Base-by-base conservation (phyloP, 306 rosid species). In the Castanopsis chinensis region DNA sequence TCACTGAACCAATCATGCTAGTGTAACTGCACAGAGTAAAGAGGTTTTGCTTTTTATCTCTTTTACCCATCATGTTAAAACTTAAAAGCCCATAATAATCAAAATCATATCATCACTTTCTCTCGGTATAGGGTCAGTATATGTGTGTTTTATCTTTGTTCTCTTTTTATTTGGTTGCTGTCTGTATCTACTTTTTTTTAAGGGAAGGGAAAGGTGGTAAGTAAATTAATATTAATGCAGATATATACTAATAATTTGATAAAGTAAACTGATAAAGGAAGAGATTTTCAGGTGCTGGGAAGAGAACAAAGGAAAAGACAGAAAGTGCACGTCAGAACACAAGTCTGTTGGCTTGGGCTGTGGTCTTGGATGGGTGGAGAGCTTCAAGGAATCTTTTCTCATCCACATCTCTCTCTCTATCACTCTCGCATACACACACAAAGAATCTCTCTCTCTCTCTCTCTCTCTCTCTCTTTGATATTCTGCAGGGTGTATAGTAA, bases 271-370 rank as follows among this genome's bases (percentile, higher is more conserved):
- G 68, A 51, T 60, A 52, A 52, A 30, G 6, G 6, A 43, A 76
- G 28, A 76, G 58, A 60, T 21, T 61, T 72, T 74, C 70, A 15
- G 75, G 73, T 60, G 17, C 25, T 30, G 68, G 76, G 75, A 83
- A 80, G 87, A 73, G 71, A 85, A 86, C 90, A 82, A 84, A 63
- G 90, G 85, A 90, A 88, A 90, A 88, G 97, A 90, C 94, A 89
- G 93, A 90, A 90, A 90, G 94, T 81, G 92, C 86, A 88, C 86
- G 86, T 90, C 87, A 92, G 90, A 83, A 65, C 56, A 85, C 56
- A 85, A 87, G 85, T 80, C 76, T 81, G 89, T 82, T 92, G 92
- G 94, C 90, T 90, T 84, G 84, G 79, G 72, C 88, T 84, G 88
- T 87, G 91, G 91, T 86, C 85, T 84, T 83, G 84, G 86, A 86